Conservation (phyloP, 768 basidiomycete genomes). For the Cantharellus anzutake region DNA sequence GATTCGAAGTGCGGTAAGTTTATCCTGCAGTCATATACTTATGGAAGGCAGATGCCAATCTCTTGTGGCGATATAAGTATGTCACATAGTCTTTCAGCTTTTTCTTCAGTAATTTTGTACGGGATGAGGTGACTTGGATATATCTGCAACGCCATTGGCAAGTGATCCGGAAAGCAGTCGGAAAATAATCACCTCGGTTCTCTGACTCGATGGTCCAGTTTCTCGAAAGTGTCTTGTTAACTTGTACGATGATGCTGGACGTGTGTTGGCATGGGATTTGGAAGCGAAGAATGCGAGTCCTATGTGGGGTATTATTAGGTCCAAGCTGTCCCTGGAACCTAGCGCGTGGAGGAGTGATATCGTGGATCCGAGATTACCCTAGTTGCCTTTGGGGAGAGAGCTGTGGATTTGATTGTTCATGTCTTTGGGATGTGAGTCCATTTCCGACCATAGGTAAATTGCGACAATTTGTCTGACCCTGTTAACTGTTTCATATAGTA, state of each 20-base stretch:
- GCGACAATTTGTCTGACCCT: neutral
- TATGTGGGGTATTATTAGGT: conserved; percentile 47
- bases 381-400: conserved; percentile 52
- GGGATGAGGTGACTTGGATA: too few species aligned
- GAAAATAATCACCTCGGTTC: too few species aligned
- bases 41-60: too few species aligned
- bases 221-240: conserved; percentile 19
- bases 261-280: conserved; percentile 66
- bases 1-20: too few species aligned
- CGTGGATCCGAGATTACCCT: conserved; percentile 61
- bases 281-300: conserved; percentile 70
- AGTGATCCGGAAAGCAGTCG: too few species aligned
- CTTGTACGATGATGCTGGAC: conserved; percentile 60
- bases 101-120: too few species aligned
- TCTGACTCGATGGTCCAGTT: too few species aligned
- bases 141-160: too few species aligned
- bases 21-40: too few species aligned
- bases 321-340: conserved; percentile 78
- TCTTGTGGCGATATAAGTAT: too few species aligned
- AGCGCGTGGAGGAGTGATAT: conserved; percentile 55
- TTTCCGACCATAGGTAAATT: neutral
- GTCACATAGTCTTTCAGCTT: too few species aligned
- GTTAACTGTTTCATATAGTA: conserved; percentile 21
- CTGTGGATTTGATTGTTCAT: conserved; percentile 60
- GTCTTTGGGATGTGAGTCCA: conserved; percentile 40